Evolutionary conservation across 1,284 basidiomycete species (phyloP), one percentile per base, ranked within the genome.

Genomic region (Cystobasidiaceae sp.): DNA sequence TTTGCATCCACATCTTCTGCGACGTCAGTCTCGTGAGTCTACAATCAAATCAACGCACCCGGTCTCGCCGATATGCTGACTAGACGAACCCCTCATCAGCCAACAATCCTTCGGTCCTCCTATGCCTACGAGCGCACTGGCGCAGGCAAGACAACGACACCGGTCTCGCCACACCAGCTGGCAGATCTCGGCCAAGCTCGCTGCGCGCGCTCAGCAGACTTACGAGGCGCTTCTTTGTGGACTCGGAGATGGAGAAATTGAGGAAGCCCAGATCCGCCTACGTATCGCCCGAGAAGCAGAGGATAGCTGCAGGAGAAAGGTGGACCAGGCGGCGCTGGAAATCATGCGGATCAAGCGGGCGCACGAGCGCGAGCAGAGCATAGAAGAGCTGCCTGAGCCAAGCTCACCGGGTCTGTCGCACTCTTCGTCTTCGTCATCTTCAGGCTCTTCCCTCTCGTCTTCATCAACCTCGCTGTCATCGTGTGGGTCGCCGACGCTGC

Each of bases 271-370:
- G 25, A 64, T 64, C 39, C 51, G 61, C 17, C 28, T 55, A 9
- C 41, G 61, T 11, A 64, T 64, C 17, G 61, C 61, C 27, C 52
- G 50, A 4, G 61, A 64, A 34, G 61, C 55, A 28, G 61, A 64
- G 23, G 44, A 46, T 15, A 48, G 25, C 9, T 55, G 61, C 33
- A 11, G 61, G 44, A 43, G 52, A 21, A 55, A 49, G 27, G 61
- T 64, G 6, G 52, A 64, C 23, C 21, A 33, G 30, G 61, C 61
- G 21, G 61, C 61, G 17, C 17, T 56, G 9, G 43, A 39, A 23
- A 56, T 64, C 19, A 45, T 56, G 61, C 37, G 28, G 23, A 19
- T 64, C 25, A 64, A 64, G 37, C 11, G 61, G 32, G 45, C 28
- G 13, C 41, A 30, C 37, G n/a, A n/a, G n/a, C n/a, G n/a, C n/a